Conservation (phyloP, 306 rosid species). For the Vigna hirtella region DNA sequence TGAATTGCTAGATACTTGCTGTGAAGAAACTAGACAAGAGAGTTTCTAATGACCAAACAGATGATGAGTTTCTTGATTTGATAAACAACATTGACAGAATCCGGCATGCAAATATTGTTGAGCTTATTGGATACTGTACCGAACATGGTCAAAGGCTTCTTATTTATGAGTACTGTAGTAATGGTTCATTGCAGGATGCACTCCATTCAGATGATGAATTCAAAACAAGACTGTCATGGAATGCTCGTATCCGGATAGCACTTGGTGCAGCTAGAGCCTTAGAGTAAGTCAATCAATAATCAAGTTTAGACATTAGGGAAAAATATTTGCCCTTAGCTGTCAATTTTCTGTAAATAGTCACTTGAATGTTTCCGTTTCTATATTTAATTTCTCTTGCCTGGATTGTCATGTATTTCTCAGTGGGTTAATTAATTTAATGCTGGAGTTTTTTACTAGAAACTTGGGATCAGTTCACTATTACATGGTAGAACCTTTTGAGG, state of each 20-base stretch:
- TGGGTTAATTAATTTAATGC: not conserved
- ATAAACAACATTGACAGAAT: constrained; percentile 76
- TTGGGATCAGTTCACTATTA: constrained; percentile 2
- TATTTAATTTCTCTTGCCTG: constrained; percentile 19
- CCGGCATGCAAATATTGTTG: constrained; percentile 80
- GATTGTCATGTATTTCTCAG: constrained; percentile 21
- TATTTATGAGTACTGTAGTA: constrained; percentile 79
- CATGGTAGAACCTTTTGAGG: constrained; percentile 10
- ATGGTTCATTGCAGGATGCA: constrained; percentile 78
- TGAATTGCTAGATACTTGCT: constrained; percentile 74
- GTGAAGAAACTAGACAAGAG: constrained; percentile 85
- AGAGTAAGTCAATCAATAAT: constrained; percentile 67
- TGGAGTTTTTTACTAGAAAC: constrained; percentile 1
- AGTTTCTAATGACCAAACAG: constrained; percentile 71
- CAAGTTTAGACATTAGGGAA: not conserved
- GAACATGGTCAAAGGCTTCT: constrained; percentile 93
- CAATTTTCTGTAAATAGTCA: constrained; percentile 19
- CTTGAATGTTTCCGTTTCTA: constrained; percentile 10
- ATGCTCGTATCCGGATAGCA: constrained; percentile 84
- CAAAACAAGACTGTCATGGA: constrained; percentile 74
- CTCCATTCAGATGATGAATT: constrained; percentile 78
- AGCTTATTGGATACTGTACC: constrained; percentile 82
- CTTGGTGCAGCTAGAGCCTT: constrained; percentile 96
- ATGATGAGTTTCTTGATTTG: constrained; percentile 79
- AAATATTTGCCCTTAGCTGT: not conserved